These are phyloP conservation scores for Trichoderma koningii DNA, from an alignment of 2,329 filamentous ascomycete genomes.

Conservation along the genomic window DNA sequence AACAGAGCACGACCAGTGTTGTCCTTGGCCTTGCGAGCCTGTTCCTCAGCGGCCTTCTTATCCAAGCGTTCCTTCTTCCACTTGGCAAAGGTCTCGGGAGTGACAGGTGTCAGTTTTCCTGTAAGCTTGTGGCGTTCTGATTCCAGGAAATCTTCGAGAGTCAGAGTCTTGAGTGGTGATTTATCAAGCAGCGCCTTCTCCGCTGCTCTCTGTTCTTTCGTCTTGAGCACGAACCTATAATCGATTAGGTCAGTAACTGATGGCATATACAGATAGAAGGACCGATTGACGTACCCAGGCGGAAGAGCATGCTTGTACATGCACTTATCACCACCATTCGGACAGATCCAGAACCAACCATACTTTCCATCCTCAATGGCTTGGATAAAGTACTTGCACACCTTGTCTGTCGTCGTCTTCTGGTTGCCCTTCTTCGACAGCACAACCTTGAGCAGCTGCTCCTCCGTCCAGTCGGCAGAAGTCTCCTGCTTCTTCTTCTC, in stretches of 20 bases:
- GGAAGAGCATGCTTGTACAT: slow-evolving; percentile 97
- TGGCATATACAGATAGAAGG: no score
- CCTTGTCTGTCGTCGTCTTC: slow-evolving; percentile 92
- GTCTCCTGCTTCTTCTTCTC: slow-evolving; percentile 86
- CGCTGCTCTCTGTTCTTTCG: slow-evolving; percentile 91
- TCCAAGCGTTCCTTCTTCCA: slow-evolving; percentile 95
- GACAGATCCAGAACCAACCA: slow-evolving; percentile 98
- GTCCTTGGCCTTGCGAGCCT: slow-evolving; percentile 88
- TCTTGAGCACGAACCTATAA: slow-evolving; percentile 88
- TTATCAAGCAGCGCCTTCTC: slow-evolving; percentile 97
- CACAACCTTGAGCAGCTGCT: slow-evolving; percentile 88
- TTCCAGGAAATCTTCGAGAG: slow-evolving; percentile 95
- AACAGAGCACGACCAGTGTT: slow-evolving; percentile 94
- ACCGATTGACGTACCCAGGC: slow-evolving; percentile 70
- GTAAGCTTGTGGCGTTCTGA: slow-evolving; percentile 94
- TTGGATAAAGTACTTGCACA: slow-evolving; percentile 98
- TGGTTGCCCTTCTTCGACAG: slow-evolving; percentile 97
- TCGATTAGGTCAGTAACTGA: neutral
- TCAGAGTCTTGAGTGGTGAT: slow-evolving; percentile 89
- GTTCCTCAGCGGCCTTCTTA: slow-evolving; percentile 94
- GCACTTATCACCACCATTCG: slow-evolving; percentile 95
- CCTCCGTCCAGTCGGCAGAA: slow-evolving; percentile 97
- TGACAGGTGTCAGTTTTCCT: slow-evolving; percentile 90
- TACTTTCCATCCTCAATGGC: slow-evolving; percentile 99
- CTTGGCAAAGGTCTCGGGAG: slow-evolving; percentile 85